Evolutionary conservation across 805 yeast genomes (phyloP).

Genomic region (Blastobotrys robertii): DNA sequence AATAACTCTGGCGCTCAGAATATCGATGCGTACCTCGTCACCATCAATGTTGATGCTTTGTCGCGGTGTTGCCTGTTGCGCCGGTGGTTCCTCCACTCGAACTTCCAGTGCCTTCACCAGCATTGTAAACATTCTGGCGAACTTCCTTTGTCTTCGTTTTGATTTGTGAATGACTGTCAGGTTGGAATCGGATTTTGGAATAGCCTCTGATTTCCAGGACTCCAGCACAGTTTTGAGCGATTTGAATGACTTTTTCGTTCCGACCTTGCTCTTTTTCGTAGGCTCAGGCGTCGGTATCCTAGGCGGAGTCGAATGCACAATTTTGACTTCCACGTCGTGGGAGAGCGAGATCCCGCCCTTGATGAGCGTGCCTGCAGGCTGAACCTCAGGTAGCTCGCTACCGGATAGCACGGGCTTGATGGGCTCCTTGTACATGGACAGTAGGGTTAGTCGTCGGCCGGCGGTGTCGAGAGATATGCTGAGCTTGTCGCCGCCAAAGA

Average conservation of each 20-base stretch:
- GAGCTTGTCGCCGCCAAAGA: not conserved
- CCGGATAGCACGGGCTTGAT: constrained; percentile 11
- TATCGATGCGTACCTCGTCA: constrained; percentile 16
- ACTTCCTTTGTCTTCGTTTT: too few relatives aligned
- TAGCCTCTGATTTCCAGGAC: too few relatives aligned
- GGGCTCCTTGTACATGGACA: constrained; percentile 13
- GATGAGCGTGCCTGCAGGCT: constrained; percentile 14
- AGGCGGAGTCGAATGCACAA: constrained; percentile 4
- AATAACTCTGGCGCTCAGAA: constrained; percentile 25
- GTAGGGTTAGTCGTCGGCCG: constrained; percentile 10
- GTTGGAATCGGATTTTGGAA: too few relatives aligned
- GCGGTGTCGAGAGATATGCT: not conserved
- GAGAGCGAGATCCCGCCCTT: constrained; percentile 20
- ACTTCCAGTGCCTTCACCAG: not conserved
- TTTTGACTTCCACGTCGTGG: constrained; percentile 10
- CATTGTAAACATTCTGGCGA: not conserved
- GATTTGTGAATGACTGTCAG: too few relatives aligned
- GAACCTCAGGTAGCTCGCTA: not conserved
- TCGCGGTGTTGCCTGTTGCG: not conserved
- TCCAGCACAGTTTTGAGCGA: not conserved
- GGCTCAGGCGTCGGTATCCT: constrained; percentile 7
- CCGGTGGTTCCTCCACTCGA: not conserved
- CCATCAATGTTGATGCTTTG: too few relatives aligned
- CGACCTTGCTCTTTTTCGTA: not conserved
- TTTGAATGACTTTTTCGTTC: not conserved